These are phyloP conservation scores for Ambrosiella cleistominuta DNA, from an alignment of 2,329 filamentous ascomycete genomes.

Conservation along the genomic window DNA sequence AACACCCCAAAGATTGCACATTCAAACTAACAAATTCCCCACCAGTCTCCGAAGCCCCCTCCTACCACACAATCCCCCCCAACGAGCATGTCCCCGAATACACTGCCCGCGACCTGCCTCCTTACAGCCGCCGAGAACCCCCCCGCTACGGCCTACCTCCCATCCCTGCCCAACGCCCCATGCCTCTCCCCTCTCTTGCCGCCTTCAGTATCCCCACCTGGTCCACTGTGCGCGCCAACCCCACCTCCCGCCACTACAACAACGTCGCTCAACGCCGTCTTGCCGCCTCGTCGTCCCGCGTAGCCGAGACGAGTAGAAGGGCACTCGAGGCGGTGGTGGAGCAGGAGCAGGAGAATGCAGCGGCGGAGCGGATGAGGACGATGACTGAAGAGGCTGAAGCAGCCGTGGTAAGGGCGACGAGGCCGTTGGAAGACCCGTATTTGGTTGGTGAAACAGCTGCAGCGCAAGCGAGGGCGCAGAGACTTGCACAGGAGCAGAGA, in stretches of 20 bases:
- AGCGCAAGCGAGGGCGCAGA: constrained; percentile 34
- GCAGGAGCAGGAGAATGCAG: constrained; percentile 12
- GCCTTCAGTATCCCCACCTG: constrained; percentile 42
- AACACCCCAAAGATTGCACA: background rate
- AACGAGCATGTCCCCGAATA: constrained; percentile 34
- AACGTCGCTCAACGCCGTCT: constrained; percentile 46
- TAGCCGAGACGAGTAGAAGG: constrained; percentile 17
- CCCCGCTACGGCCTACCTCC: constrained; percentile 29
- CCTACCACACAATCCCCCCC: constrained; percentile 41
- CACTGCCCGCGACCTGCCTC: constrained; percentile 21
- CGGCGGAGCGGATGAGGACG: constrained; percentile 15
- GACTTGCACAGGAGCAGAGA: constrained; percentile 37
- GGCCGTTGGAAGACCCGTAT: constrained; percentile 48
- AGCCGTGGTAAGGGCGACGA: constrained; percentile 16
- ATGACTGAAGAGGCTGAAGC: background rate
- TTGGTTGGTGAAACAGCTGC: constrained; percentile 51
- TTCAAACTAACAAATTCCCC: background rate
- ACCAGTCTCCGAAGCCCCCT: constrained; percentile 44
- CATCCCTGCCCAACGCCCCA: constrained; percentile 24
- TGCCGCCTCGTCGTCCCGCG: constrained; percentile 24
- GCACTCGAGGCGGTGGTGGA: constrained; percentile 18
- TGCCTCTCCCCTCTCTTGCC: constrained; percentile 27
- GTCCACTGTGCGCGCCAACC: constrained; percentile 36
- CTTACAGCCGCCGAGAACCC: constrained; percentile 9
- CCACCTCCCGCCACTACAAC: constrained; percentile 42